These are phyloP conservation scores for Globisporangium spinosum DNA, from an alignment of 352 stramenopile genomes.

Conservation along the genomic window DNA sequence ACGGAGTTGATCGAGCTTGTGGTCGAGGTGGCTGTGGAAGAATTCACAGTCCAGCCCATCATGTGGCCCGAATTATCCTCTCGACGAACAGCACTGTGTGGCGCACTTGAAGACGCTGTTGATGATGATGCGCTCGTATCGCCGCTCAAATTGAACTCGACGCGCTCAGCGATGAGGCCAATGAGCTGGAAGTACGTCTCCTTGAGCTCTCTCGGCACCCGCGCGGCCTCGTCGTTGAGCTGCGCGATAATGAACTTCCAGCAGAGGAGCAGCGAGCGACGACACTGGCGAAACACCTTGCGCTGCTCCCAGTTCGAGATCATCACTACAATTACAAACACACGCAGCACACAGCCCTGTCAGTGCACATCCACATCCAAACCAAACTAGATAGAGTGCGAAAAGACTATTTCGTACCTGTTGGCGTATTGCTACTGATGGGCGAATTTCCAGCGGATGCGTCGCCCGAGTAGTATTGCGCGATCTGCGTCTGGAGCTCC, in stretches of 20 bases:
- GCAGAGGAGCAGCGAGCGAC: slow-evolving; percentile 51
- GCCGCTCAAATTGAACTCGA: slow-evolving; percentile 53
- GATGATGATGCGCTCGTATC: slow-evolving; percentile 19
- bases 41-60: slow-evolving; percentile 29
- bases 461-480: slow-evolving; percentile 46
- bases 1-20: not conserved
- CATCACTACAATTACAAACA: slow-evolving; percentile 11
- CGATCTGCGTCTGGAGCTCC: slow-evolving; percentile 52
- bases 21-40: slow-evolving; percentile 22
- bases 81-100: not conserved
- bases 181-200: slow-evolving; percentile 69
- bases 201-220: slow-evolving; percentile 30
- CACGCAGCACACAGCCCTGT: not conserved
- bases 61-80: slow-evolving; percentile 16
- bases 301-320: slow-evolving; percentile 34
- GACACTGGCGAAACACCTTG: slow-evolving; percentile 54
- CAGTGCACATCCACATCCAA: not conserved
- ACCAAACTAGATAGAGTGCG: not conserved
- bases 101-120: slow-evolving; percentile 6
- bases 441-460: slow-evolving; percentile 5
- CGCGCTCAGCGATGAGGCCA: slow-evolving; percentile 53
- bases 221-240: slow-evolving; percentile 40
- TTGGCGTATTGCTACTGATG: slow-evolving; percentile 10
- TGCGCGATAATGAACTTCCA: slow-evolving; percentile 67
- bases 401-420: slow-evolving; percentile 17